Base-by-base conservation (phyloP, 768 basidiomycete species). In the Boletus barrowsii region DNA sequence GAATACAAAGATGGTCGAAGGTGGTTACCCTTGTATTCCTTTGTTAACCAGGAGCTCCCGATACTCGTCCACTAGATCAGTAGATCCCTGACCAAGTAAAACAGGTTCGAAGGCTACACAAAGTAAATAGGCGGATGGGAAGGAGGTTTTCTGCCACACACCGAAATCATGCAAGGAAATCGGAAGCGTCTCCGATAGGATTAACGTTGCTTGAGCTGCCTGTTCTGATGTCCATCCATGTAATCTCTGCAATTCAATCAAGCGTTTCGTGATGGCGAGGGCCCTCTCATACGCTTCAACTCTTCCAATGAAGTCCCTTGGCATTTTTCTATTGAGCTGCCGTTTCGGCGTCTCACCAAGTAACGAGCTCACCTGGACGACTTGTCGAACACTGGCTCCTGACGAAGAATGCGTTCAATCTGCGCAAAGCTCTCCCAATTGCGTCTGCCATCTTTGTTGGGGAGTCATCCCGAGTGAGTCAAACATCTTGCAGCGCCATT, bases 311-410 rank as follows among this genome's bases (percentile, higher is more conserved):
- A 83, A 87, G 4, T 80, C 73, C 51, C 86, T 86, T 51, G 14
- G 58, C 14, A 40, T 44, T n/a, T 29, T 42, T 49, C 22, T 22
- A 20, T 22, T 45, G 22, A 51, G 18, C 35, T 24, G 33, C 37
- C n/a, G 5, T 26, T 26, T 26, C 15, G 36, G 14, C 1, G 10
- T 10, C 5, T 18, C 14, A 5, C 35, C 11, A 30, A 37, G 26
- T 22, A 9, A 14, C 4, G 9, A 22, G 48, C 62, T 49, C 51
- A 85, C 86, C 79, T 79, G 30, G 71, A 62, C 1, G 78, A 72
- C 63, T 86, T 87, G 65, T 85, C 79, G 49, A 88, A 87, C 14
- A 75, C 65, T 0, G 81, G 77, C 51, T 89, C 87, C 9, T 71
- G 70, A 35, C 78, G 69, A 44, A 90, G 62, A 10, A 83, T 58